Percentiles rank a stretch among this genome's conserved stretches.
Evolutionary conservation across 768 basidiomycete genomes (phyloP).

Genomic region (Agaricus sinodeliciosus): DNA sequence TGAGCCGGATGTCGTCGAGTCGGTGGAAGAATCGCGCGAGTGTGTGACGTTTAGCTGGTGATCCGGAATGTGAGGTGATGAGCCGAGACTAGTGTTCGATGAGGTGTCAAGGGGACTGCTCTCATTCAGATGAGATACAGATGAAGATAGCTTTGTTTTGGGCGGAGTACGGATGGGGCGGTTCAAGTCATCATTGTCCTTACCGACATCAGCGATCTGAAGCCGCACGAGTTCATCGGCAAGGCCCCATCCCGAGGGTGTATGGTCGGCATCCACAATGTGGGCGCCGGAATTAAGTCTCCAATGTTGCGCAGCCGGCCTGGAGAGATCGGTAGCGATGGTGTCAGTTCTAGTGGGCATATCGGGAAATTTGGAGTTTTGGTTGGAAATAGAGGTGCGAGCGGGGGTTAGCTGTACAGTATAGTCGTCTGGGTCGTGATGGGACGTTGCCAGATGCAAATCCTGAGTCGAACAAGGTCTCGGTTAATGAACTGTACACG

Average conservation of each 20-base stretch:
- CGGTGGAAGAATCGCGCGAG: constrained; percentile 80
- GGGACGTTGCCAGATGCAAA: constrained; percentile 35
- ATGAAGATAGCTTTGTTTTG: constrained; percentile 51
- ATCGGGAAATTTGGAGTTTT: constrained; percentile 6
- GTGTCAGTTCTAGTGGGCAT: constrained; percentile 46
- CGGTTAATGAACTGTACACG: constrained; percentile 12
- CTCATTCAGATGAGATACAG: constrained; percentile 53
- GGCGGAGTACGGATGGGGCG: constrained; percentile 60
- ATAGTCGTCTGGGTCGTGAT: constrained; percentile 23
- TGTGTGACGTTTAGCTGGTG: constrained; percentile 63
- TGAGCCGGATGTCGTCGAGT: constrained; percentile 57
- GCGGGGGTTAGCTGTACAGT: constrained; percentile 26
- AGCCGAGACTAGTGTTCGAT: constrained; percentile 65
- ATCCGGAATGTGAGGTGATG: constrained; percentile 65
- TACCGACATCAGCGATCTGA: constrained; percentile 51
- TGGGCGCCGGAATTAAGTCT: constrained; percentile 58
- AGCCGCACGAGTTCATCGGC: constrained; percentile 68
- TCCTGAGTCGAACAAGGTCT: constrained; percentile 26
- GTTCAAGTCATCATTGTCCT: constrained; percentile 46
- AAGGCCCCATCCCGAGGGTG: constrained; percentile 59
- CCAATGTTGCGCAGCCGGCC: constrained; percentile 48
- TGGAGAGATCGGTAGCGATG: constrained; percentile 31
- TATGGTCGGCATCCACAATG: constrained; percentile 48
- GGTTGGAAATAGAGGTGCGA: constrained; percentile 21
- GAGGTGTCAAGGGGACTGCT: constrained; percentile 68